Conservation (phyloP, 1,139 yeast genomes). For the Blastobotrys raffinosifermentans region DNA sequence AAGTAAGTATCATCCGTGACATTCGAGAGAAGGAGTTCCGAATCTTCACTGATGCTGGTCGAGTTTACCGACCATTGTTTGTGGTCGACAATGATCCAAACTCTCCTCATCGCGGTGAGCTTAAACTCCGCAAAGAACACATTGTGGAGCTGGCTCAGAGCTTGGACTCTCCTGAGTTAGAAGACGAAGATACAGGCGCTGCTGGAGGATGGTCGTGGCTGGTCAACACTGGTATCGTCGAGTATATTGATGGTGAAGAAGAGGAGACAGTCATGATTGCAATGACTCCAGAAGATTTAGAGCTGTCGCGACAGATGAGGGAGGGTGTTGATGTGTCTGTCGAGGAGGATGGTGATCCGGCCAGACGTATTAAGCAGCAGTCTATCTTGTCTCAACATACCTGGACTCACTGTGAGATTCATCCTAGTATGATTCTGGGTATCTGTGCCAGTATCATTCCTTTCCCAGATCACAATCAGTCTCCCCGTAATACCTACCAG, state of each 20-base stretch:
- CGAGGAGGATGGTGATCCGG: constrained; percentile 60
- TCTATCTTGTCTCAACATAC: constrained; percentile 66
- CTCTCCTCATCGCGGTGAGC: constrained; percentile 68
- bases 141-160: constrained; percentile 63
- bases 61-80: constrained; percentile 92
- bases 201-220: constrained; percentile 78
- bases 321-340: constrained; percentile 39
- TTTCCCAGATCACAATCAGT: constrained; percentile 98
- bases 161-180: constrained; percentile 28
- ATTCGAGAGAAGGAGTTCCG: constrained; percentile 94
- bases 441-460: constrained; percentile 99
- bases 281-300: constrained; percentile 96
- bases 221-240: constrained; percentile 80
- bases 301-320: constrained; percentile 53
- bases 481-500: constrained; percentile 98
- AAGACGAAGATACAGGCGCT: constrained; percentile 39
- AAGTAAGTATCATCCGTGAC: constrained; percentile 94
- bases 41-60: constrained; percentile 97
- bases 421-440: constrained; percentile 97
- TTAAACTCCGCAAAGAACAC: constrained; percentile 79
- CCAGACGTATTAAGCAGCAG: constrained; percentile 77
- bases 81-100: constrained; percentile 78
- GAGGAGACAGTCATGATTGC: constrained; percentile 98
- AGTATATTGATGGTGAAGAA: constrained; percentile 95
- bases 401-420: constrained; percentile 97